Conservation (phyloP, 2,329 filamentous ascomycete genomes). For the Curvularia spicifera region DNA sequence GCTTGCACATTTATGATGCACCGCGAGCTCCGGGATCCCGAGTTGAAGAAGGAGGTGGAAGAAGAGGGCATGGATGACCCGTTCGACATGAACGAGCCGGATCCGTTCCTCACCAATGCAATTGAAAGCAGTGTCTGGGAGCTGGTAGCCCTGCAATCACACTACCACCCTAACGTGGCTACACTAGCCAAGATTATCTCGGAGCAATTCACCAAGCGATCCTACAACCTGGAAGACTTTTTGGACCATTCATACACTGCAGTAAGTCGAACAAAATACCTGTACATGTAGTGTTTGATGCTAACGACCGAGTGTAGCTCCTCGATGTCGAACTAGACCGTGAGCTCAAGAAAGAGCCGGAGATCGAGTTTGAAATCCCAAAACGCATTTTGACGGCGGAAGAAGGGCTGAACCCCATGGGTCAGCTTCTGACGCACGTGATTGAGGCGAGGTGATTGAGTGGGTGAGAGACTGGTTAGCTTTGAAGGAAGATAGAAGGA, state of each 20-base stretch:
- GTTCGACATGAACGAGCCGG: slow-evolving; percentile 74
- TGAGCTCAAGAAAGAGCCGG: slow-evolving; percentile 82
- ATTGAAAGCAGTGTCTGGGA: slow-evolving; percentile 97
- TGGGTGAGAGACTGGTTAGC: neutral
- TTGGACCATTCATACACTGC: slow-evolving; percentile 89
- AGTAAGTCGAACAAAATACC: slow-evolving; percentile 58
- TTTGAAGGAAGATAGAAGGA: neutral
- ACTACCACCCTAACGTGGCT: slow-evolving; percentile 97
- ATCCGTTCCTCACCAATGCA: slow-evolving; percentile 84
- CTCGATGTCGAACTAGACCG: slow-evolving; percentile 84
- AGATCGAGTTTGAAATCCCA: slow-evolving; percentile 93
- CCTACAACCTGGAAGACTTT: slow-evolving; percentile 97
- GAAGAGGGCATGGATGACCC: slow-evolving; percentile 72
- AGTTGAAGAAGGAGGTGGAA: slow-evolving; percentile 65
- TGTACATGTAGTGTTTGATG: neutral
- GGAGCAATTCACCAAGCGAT: slow-evolving; percentile 95
- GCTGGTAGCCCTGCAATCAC: slow-evolving; percentile 84
- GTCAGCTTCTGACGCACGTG: slow-evolving; percentile 42
- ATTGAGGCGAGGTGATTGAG: slow-evolving; percentile 32
- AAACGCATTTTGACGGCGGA: slow-evolving; percentile 72
- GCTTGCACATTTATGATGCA: slow-evolving; percentile 97
- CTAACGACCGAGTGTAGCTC: slow-evolving; percentile 61
- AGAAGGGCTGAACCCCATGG: slow-evolving; percentile 40
- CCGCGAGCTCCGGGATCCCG: slow-evolving; percentile 67
- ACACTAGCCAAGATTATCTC: slow-evolving; percentile 92